Percentiles rank a stretch among this genome's conserved stretches.
phyloP scores from a whole-genome alignment of 139 green algal genomes.

The Penium margaritaceum region DNA sequence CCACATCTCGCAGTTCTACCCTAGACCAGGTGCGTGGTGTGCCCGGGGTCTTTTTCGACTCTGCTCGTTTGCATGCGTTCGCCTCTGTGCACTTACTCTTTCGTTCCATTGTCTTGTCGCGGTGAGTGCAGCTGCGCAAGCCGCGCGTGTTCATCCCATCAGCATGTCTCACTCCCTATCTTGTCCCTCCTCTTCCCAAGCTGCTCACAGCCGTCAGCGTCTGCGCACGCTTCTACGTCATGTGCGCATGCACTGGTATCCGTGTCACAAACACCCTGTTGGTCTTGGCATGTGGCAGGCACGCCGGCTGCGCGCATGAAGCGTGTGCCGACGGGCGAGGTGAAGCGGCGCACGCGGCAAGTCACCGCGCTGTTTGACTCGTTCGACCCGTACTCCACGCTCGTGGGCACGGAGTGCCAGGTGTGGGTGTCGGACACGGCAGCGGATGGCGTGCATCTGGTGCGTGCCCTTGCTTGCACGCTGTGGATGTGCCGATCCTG shows the following conservation, averaged over 20 bases:
- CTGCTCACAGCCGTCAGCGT: too few species aligned
- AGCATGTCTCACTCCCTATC: not conserved
- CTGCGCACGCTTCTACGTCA: too few species aligned
- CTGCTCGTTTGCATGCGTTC: not conserved
- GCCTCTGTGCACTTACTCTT: not conserved
- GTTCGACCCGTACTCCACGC: constrained; percentile 56
- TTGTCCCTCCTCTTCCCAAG: not conserved
- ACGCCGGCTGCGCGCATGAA: constrained; percentile 86
- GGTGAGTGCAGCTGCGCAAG: not conserved
- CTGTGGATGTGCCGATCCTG: too few species aligned
- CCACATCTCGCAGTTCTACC: constrained; percentile 91
- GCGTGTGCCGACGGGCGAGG: constrained; percentile 50
- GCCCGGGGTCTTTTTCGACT: too few species aligned
- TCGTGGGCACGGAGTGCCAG: constrained; percentile 61
- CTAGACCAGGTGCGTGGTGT: constrained; percentile 53
- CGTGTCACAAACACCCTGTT: not conserved
- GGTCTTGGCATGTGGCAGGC: constrained; percentile 50
- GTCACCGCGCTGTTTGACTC: constrained; percentile 64
- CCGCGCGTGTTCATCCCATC: not conserved
- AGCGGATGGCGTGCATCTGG: constrained; percentile 62
- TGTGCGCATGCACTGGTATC: not conserved
- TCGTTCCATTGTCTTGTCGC: not conserved
- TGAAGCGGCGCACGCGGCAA: constrained; percentile 56
- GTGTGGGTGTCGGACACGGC: constrained; percentile 78
- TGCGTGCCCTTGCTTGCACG: too few species aligned